These are phyloP conservation scores for Chlorokybus atmophyticus DNA, from an alignment of 139 green algal genomes.

Conservation along the genomic window DNA sequence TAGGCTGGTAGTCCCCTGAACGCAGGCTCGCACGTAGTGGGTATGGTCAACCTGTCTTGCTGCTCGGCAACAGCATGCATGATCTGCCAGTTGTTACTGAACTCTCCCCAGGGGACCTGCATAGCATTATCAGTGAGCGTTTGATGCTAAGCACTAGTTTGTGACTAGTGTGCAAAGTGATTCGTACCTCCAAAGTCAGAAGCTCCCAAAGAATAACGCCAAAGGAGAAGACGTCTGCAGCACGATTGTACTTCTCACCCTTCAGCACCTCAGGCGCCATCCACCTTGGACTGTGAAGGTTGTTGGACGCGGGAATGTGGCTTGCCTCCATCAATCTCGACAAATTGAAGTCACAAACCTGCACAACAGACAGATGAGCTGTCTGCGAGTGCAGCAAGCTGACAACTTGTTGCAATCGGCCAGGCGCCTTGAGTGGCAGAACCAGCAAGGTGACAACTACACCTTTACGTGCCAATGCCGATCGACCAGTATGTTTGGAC, in stretches of 20 bases:
- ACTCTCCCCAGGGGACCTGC: background rate
- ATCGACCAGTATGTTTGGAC: conserved; percentile 36
- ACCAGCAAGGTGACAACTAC: too few relatives aligned
- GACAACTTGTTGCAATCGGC: too few relatives aligned
- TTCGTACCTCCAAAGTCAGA: conserved; percentile 34
- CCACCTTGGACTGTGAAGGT: conserved; percentile 33
- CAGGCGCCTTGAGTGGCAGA: too few relatives aligned
- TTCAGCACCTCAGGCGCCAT: conserved; percentile 54
- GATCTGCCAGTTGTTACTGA: background rate
- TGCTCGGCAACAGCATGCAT: background rate
- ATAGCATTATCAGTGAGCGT: background rate
- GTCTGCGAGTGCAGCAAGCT: too few relatives aligned
- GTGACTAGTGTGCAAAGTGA: background rate
- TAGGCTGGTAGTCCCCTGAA: background rate
- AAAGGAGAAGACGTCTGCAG: conserved; percentile 25
- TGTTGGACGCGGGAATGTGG: background rate
- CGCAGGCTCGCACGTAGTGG: background rate
- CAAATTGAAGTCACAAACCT: conserved; percentile 48
- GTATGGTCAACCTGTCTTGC: background rate
- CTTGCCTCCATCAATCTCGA: conserved; percentile 5
- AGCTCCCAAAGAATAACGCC: conserved; percentile 29
- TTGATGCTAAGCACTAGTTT: background rate
- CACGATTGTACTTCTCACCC: conserved; percentile 6
- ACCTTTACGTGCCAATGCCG: conserved; percentile 48
- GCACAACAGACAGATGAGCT: too few relatives aligned